A percentile compares a stretch with the other conserved stretches of the same genome.
Evolutionary conservation across 345 rosid genomes (phyloP).

Genomic region (Euclidium syriacum): DNA sequence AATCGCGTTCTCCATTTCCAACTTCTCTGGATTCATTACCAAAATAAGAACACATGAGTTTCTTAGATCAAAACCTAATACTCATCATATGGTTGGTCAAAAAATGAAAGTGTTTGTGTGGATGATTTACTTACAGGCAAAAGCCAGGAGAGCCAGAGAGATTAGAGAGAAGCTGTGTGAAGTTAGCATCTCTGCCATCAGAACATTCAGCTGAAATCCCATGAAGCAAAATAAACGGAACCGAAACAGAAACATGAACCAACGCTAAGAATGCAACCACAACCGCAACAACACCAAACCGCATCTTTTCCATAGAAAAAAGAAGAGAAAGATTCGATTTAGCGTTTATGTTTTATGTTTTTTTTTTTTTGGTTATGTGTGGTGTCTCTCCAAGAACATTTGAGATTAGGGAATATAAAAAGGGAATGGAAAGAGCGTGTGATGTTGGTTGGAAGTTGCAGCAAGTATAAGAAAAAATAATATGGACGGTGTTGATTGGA

Average conservation of each 20-base stretch:
- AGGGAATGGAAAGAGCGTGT: slow-evolving; percentile 20
- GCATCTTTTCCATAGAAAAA: slow-evolving; percentile 8
- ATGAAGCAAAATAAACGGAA: slow-evolving; percentile 73
- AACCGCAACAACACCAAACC: slow-evolving; percentile 11
- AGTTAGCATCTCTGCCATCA: slow-evolving; percentile 44
- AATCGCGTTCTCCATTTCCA: slow-evolving; percentile 77
- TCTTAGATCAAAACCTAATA: not conserved
- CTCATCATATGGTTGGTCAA: not conserved
- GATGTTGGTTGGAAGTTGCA: slow-evolving; percentile 28
- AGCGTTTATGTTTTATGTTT: slow-evolving; percentile 1
- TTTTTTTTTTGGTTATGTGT: too few species aligned
- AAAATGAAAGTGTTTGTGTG: not conserved
- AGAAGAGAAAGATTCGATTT: slow-evolving; percentile 5
- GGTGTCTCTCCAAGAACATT: slow-evolving; percentile 8
- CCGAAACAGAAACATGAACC: slow-evolving; percentile 40
- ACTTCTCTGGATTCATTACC: slow-evolving; percentile 53
- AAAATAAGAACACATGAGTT: not conserved
- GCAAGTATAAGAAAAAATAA: not conserved
- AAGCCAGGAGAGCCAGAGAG: slow-evolving; percentile 72
- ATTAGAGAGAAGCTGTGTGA: slow-evolving; percentile 52
- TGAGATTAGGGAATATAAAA: slow-evolving; percentile 16
- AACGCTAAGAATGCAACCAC: slow-evolving; percentile 9
- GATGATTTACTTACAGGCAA: slow-evolving; percentile 55
- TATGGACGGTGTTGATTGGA: slow-evolving; percentile 15
- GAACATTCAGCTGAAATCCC: slow-evolving; percentile 62